A percentile compares a stretch with the other conserved stretches of the same genome.
Conservation (phyloP, 495 filamentous ascomycete species). For the Bacidia rubella region DNA sequence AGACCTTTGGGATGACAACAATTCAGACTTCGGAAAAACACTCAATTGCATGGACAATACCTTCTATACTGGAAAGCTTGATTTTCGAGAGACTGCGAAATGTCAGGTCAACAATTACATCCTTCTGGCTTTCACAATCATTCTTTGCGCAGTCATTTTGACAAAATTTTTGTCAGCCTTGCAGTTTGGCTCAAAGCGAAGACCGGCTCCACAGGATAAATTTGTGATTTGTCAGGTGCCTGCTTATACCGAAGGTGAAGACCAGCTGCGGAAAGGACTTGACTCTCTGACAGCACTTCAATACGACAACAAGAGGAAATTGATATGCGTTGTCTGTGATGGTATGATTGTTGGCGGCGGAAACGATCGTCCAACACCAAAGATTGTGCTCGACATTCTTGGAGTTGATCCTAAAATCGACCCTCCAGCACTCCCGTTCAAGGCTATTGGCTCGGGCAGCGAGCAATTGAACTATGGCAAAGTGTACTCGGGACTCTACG, state of each 20-base stretch:
- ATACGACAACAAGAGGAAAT: slow-evolving; percentile 97
- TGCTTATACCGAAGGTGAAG: slow-evolving; percentile 96
- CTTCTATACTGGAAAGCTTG: slow-evolving; percentile 70
- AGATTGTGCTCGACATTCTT: slow-evolving; percentile 93
- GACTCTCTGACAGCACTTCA: slow-evolving; percentile 91
- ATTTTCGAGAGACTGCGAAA: slow-evolving; percentile 62
- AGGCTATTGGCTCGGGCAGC: slow-evolving; percentile 88
- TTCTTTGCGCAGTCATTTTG: slow-evolving; percentile 66
- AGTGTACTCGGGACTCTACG: slow-evolving; percentile 93
- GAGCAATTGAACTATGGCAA: slow-evolving; percentile 99
- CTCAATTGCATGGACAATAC: slow-evolving; percentile 68
- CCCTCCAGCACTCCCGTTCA: slow-evolving; percentile 94
- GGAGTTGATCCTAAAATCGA: slow-evolving; percentile 88
- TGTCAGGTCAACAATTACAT: slow-evolving; percentile 92
- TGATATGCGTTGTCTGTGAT: slow-evolving; percentile 87
- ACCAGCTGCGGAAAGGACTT: slow-evolving; percentile 89
- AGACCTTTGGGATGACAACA: slow-evolving; percentile 41
- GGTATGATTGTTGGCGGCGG: slow-evolving; percentile 99
- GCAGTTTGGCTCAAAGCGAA: slow-evolving; percentile 83
- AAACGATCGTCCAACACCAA: slow-evolving; percentile 88
- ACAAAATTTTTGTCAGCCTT: slow-evolving; percentile 89
- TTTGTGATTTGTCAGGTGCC: slow-evolving; percentile 98
- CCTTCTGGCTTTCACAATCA: slow-evolving; percentile 69
- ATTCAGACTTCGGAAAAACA: slow-evolving; percentile 37
- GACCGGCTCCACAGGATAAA: slow-evolving; percentile 85